phyloP scores from a whole-genome alignment of 2,329 filamentous ascomycete genomes.

The Tolypocladium amazonense region DNA sequence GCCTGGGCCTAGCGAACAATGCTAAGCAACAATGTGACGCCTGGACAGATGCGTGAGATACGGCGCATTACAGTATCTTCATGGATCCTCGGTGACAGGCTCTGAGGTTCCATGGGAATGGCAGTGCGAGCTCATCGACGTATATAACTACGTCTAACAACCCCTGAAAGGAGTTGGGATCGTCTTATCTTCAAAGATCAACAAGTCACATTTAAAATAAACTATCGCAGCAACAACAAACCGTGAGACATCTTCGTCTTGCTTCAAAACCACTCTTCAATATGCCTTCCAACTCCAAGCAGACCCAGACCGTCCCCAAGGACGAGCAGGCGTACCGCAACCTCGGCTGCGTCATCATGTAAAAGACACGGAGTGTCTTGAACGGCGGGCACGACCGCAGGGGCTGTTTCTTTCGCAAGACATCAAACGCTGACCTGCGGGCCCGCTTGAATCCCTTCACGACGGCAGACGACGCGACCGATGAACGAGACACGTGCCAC shows the following conservation, averaged over 20 bases:
- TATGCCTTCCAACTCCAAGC: conserved; percentile 17
- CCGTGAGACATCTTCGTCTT: background rate
- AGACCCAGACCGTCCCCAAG: conserved; percentile 12
- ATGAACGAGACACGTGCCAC: background rate
- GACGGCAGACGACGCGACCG: background rate
- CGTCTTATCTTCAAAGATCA: background rate
- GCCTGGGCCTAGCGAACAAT: background rate
- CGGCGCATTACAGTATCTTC: background rate
- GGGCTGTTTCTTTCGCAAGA: background rate
- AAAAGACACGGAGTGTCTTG: conserved; percentile 6
- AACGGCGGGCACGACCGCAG: background rate
- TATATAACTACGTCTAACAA: background rate
- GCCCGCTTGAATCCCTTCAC: background rate
- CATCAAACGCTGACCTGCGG: background rate
- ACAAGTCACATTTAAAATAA: background rate
- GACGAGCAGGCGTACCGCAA: conserved; percentile 3
- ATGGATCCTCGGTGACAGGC: background rate
- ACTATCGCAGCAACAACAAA: background rate
- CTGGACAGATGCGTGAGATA: background rate
- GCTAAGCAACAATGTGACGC: background rate
- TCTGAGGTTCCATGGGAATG: background rate
- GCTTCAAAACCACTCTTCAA: conserved; percentile 5
- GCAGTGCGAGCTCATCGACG: background rate
- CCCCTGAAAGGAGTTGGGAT: background rate
- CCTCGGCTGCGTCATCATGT: conserved; percentile 23